phyloP scores from a whole-genome alignment of 805 yeast genomes.

The Candida piceae region DNA sequence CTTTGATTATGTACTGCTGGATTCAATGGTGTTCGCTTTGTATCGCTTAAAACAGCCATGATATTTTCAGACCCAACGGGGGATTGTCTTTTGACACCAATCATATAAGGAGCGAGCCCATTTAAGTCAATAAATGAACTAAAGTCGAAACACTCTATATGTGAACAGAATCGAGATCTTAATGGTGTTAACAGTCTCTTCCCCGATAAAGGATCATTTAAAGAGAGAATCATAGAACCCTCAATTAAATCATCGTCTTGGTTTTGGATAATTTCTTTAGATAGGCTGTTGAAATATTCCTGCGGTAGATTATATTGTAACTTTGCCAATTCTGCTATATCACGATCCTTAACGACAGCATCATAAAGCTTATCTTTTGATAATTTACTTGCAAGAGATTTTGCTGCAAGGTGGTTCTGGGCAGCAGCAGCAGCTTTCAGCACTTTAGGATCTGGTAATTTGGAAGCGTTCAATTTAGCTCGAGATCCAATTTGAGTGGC shows the following conservation, averaged over 20 bases:
- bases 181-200: conserved; percentile 25
- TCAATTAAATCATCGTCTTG: conserved; percentile 29
- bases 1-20: conserved; percentile 18
- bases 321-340: neutral
- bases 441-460: neutral
- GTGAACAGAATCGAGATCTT: conserved; percentile 30
- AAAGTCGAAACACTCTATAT: conserved; percentile 32
- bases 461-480: neutral
- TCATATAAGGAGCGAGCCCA: conserved; percentile 23
- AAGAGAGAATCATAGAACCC: conserved; percentile 24
- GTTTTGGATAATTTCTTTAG: neutral
- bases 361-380: neutral
- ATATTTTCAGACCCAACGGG: conserved; percentile 17
- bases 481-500: neutral
- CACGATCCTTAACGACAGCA: neutral
- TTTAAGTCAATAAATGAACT: conserved; percentile 26
- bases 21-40: conserved; percentile 20
- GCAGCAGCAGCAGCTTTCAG: neutral
- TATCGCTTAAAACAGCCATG: conserved; percentile 21
- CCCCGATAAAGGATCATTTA: conserved; percentile 31
- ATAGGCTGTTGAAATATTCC: neutral
- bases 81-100: conserved; percentile 18
- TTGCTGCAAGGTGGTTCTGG: neutral
- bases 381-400: neutral
- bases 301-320: neutral